Conservation (phyloP, 176 grass and related monocot species). For the Phragmites australis region DNA sequence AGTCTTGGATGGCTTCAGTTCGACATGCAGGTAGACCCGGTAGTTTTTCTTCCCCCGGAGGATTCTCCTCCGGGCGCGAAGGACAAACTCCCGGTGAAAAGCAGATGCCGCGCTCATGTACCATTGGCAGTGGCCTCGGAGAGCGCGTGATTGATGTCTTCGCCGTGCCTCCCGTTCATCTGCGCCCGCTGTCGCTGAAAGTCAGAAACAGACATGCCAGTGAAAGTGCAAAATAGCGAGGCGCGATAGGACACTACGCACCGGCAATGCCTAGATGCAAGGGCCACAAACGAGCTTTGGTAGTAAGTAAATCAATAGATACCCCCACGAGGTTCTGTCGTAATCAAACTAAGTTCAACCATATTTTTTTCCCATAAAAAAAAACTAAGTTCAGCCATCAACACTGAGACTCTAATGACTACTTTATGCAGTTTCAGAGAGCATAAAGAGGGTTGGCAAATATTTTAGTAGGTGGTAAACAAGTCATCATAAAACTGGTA, state of each 20-base stretch:
- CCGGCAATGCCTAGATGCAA: background rate
- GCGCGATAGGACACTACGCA: background rate
- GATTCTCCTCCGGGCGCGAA: constrained; percentile 47
- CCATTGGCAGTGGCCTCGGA: constrained; percentile 51
- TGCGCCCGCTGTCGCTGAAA: constrained; percentile 79
- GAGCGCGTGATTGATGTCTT: constrained; percentile 55
- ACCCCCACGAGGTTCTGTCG: background rate
- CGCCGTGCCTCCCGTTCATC: constrained; percentile 77
- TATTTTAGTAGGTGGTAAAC: background rate
- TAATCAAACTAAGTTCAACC: background rate
- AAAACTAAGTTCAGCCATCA: background rate
- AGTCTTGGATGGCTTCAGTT: constrained; percentile 25
- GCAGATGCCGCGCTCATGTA: constrained; percentile 39
- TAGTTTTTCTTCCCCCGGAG: constrained; percentile 5
- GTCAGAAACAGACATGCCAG: constrained; percentile 25
- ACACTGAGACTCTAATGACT: background rate
- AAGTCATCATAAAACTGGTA: background rate
- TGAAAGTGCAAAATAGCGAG: background rate
- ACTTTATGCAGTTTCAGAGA: background rate
- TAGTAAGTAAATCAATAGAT: background rate
- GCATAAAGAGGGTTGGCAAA: background rate
- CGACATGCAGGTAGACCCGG: background rate
- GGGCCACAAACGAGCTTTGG: background rate
- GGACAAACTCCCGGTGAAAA: constrained; percentile 40
- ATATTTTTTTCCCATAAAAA: no score